These are phyloP conservation scores for Aspergillus ochraceoroseus DNA, from an alignment of 2,329 filamentous ascomycete species.

Conservation along the genomic window DNA sequence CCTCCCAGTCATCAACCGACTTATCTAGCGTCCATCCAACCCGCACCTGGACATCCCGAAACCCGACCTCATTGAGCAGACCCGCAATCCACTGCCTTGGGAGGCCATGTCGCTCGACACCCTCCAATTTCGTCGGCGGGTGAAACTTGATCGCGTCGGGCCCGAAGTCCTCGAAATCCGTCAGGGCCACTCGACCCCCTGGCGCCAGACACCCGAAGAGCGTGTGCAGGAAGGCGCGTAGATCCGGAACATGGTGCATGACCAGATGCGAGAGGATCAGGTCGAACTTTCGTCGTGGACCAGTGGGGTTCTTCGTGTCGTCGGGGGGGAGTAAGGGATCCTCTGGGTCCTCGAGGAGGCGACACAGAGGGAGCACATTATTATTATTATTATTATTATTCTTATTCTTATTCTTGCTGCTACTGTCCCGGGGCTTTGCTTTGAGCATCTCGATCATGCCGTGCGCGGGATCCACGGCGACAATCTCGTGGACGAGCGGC, in stretches of 20 bases:
- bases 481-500: constrained; percentile 46
- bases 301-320: constrained; percentile 25
- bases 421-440: constrained; percentile 18
- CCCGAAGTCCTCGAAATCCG: constrained; percentile 56
- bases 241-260: constrained; percentile 52
- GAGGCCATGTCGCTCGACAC: constrained; percentile 54
- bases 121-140: constrained; percentile 49
- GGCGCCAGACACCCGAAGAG: constrained; percentile 47
- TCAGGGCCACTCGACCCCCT: constrained; percentile 50
- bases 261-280: constrained; percentile 52
- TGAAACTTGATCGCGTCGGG: constrained; percentile 51
- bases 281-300: constrained; percentile 45
- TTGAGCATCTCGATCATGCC: constrained; percentile 54
- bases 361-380: constrained; percentile 48
- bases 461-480: constrained; percentile 52
- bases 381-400: constrained; percentile 38
- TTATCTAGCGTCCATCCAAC: constrained; percentile 50
- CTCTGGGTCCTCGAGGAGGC: constrained; percentile 49
- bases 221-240: constrained; percentile 43
- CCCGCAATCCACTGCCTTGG: constrained; percentile 38
- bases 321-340: constrained; percentile 42
- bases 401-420: not conserved
- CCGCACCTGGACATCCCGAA: constrained; percentile 47
- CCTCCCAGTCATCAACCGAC: constrained; percentile 47
- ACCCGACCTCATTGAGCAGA: constrained; percentile 48